Evolutionary conservation across 2,329 filamentous ascomycete genomes (phyloP).

Genomic region (Sporothrix humicola): DNA sequence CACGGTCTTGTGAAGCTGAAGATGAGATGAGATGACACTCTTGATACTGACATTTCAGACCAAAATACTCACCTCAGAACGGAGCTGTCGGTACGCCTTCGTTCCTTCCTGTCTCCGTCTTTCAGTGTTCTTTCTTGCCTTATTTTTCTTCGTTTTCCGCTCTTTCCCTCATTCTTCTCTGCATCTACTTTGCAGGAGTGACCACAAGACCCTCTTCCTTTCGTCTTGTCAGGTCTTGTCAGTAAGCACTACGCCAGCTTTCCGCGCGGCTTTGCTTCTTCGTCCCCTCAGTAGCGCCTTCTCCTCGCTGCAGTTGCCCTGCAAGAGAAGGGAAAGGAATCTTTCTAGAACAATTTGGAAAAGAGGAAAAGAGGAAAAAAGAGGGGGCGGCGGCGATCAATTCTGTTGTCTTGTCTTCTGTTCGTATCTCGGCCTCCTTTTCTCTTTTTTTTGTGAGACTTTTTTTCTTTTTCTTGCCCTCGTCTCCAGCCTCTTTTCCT

Average conservation of each 20-base stretch:
- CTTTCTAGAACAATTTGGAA: constrained; percentile 26
- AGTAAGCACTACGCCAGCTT: constrained; percentile 20
- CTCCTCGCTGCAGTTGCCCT: not conserved
- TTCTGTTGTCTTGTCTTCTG: not conserved
- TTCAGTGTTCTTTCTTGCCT: not conserved
- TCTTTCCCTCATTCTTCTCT: not conserved
- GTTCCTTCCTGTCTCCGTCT: not conserved
- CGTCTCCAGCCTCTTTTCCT: too few relatives aligned
- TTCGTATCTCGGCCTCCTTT: not conserved
- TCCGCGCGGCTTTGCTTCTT: constrained; percentile 11
- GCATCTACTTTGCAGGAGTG: not conserved
- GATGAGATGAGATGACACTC: not conserved
- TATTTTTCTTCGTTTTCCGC: not conserved
- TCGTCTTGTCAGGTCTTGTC: too few relatives aligned
- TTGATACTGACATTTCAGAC: not conserved
- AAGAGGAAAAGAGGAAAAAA: not conserved
- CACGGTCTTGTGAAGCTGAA: not conserved
- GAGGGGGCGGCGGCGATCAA: not conserved
- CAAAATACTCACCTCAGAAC: not conserved
- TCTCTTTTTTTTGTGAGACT: too few relatives aligned
- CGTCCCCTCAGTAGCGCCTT: not conserved
- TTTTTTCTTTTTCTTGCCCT: not conserved
- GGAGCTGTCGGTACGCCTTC: not conserved
- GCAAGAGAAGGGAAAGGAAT: constrained; percentile 17
- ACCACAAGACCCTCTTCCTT: not conserved